Percentiles rank a stretch among this genome's conserved stretches.
These are phyloP conservation scores for Agrostemma githago DNA, from an alignment of 148 eudicot genomes.

Conservation along the genomic window DNA sequence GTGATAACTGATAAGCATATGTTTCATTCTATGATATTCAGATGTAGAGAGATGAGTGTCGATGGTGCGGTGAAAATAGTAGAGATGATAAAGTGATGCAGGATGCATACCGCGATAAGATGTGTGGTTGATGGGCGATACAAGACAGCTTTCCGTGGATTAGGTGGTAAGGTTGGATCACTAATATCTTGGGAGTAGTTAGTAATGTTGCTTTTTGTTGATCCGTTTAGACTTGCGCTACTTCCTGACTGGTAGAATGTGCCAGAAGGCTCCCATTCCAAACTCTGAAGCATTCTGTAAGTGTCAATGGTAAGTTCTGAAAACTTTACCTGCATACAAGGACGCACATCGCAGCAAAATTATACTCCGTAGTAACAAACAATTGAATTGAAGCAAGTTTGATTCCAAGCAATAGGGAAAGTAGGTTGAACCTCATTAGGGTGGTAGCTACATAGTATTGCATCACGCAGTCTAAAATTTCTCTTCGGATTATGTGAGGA, in stretches of 20 bases:
- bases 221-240: slow-evolving; percentile 49
- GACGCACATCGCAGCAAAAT: slow-evolving; percentile 3
- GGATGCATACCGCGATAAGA: slow-evolving; percentile 65
- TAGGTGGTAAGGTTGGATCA: slow-evolving; percentile 85
- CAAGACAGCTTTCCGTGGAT: slow-evolving; percentile 79
- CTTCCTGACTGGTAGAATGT: slow-evolving; percentile 62
- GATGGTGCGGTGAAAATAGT: not conserved
- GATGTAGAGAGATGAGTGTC: not conserved
- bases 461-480: slow-evolving; percentile 70
- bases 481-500: slow-evolving; percentile 40
- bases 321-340: slow-evolving; percentile 60
- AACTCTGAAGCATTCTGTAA: slow-evolving; percentile 81
- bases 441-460: slow-evolving; percentile 77
- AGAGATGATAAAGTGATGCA: slow-evolving; percentile 5
- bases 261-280: slow-evolving; percentile 97
- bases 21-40: slow-evolving; percentile 3
- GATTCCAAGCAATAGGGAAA: slow-evolving; percentile 7
- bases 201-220: slow-evolving; percentile 38
- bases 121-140: slow-evolving; percentile 79
- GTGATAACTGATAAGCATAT: not conserved
- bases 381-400: not conserved
- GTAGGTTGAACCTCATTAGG: slow-evolving; percentile 62
- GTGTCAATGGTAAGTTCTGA: slow-evolving; percentile 84
- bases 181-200: slow-evolving; percentile 54
- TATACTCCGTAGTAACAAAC: not conserved